Evolutionary conservation across 768 basidiomycete genomes (phyloP).

Genomic region (Russula vinacea): DNA sequence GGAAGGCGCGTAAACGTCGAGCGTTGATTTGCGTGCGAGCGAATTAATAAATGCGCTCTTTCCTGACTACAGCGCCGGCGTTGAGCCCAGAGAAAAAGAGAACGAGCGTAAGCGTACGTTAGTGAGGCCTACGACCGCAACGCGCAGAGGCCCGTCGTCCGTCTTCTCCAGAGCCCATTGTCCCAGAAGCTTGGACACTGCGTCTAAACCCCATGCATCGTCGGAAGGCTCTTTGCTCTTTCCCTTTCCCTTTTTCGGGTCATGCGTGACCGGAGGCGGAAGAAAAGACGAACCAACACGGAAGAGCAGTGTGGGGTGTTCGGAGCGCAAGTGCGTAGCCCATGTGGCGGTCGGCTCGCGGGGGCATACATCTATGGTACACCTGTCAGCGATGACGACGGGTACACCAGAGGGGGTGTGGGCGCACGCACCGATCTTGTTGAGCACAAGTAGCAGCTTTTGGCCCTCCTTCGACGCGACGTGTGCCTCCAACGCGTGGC

Average conservation of each 20-base stretch:
- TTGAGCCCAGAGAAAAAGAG: conserved; percentile 4
- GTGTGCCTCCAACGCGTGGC: conserved; percentile 57
- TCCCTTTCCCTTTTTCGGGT: conserved; percentile 36
- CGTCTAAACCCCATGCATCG: conserved; percentile 62
- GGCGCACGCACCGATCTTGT: conserved; percentile 72
- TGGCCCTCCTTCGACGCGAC: conserved; percentile 43
- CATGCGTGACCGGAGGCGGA: conserved; percentile 37
- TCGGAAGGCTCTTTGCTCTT: conserved; percentile 47
- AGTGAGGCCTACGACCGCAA: conserved; percentile 80
- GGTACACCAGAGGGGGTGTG: not conserved
- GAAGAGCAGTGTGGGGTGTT: conserved; percentile 68
- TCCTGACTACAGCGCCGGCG: conserved; percentile 52
- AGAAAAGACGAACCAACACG: conserved; percentile 68
- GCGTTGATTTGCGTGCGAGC: conserved; percentile 48
- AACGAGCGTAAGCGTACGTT: conserved; percentile 52
- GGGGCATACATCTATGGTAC: conserved; percentile 67
- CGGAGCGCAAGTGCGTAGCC: conserved; percentile 56
- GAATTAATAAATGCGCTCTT: conserved; percentile 88
- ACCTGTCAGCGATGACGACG: conserved; percentile 10
- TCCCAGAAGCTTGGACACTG: conserved; percentile 49
- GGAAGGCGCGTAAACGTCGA: conserved; percentile 56
- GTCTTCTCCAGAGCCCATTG: conserved; percentile 48
- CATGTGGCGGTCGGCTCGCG: conserved; percentile 71
- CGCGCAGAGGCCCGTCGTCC: conserved; percentile 50
- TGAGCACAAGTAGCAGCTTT: conserved; percentile 65